Percentiles rank a stretch among this genome's conserved stretches.
Evolutionary conservation across 116 monocot genomes (phyloP).

Genomic region (Dioscorea cayenensis): DNA sequence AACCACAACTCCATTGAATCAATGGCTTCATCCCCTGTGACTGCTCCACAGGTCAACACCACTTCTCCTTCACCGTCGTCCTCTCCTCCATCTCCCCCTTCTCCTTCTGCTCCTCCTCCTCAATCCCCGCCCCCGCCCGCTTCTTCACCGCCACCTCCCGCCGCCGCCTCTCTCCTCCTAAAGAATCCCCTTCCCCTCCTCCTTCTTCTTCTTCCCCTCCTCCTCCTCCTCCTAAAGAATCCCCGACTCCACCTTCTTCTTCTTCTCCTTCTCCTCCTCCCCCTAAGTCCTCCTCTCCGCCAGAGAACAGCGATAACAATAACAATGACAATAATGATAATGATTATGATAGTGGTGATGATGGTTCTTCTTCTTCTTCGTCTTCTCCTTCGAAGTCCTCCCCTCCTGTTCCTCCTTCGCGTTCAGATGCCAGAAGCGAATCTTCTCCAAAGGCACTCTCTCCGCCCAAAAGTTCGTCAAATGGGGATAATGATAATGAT

Average conservation of each 20-base stretch:
- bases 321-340: neutral
- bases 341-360: neutral
- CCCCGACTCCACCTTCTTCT: conserved; percentile 5
- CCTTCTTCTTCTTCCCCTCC: conserved; percentile 9
- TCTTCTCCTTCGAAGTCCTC: neutral
- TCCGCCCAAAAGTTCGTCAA: neutral
- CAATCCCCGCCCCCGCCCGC: neutral
- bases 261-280: neutral
- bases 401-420: conserved; percentile 1
- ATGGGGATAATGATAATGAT: neutral
- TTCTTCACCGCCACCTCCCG: neutral
- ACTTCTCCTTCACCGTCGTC: conserved; percentile 2
- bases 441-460: conserved; percentile 1
- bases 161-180: neutral
- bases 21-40: conserved; percentile 38
- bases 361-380: neutral
- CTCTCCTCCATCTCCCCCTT: neutral
- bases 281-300: neutral
- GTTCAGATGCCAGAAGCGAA: neutral
- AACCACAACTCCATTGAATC: neutral
- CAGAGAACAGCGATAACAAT: too few relatives aligned
- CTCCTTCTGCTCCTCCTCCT: too few relatives aligned
- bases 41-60: conserved; percentile 15
- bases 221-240: conserved; percentile 7
- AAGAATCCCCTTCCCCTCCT: neutral